Evolutionary conservation across 352 stramenopile species (phyloP), one percentile per base, ranked within the genome.

Genomic region (Phytophthora colocasiae): DNA sequence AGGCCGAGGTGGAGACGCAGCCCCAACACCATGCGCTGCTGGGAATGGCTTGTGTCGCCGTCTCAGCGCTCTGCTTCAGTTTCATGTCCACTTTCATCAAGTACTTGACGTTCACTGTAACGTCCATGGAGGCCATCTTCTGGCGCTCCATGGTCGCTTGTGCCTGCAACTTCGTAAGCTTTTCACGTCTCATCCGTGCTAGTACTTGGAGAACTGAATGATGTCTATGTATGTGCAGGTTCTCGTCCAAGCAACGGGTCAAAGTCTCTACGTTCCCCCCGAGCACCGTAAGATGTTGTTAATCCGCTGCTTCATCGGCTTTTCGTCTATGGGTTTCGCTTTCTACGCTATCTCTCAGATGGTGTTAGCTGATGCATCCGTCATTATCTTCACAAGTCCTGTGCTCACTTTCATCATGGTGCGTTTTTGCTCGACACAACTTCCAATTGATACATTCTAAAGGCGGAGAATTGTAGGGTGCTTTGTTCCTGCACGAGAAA

Each of bases 81-180:
- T 62, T 88, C 68, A 90, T 92, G 80, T 89, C 83, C 5, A 87
- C 77, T 22, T 76, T 87, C 41, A 65, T 89, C 73, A 92, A 92
- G 75, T 88, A 80, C 70, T 65, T 78, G 36, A 84, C 78, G 34
- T 83, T 69, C 68, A 77, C 63, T 38, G 78, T 89, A 61, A 80
- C 81, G n/a, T 83, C 83, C 8, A 87, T 90, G 78, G 83, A 90
- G 47, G 77, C 73, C 24, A 73, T 90, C 39, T 87, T 92, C 57
- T 92, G 81, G 83, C 79, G 81, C 32, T 89, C 79, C 4, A 40
- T 75, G 12, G 69, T 75, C 9, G 71, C 77, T 9, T 74, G 77
- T 26, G 9, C 71, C 7, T 72, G 82, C 54, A 91, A 89, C 55
- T 85, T 77, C 47, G 81, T 90, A 62, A 50, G 77, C 64, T 22